phyloP scores from a whole-genome alignment of 306 rosid species.

The Hippophae tibetana region DNA sequence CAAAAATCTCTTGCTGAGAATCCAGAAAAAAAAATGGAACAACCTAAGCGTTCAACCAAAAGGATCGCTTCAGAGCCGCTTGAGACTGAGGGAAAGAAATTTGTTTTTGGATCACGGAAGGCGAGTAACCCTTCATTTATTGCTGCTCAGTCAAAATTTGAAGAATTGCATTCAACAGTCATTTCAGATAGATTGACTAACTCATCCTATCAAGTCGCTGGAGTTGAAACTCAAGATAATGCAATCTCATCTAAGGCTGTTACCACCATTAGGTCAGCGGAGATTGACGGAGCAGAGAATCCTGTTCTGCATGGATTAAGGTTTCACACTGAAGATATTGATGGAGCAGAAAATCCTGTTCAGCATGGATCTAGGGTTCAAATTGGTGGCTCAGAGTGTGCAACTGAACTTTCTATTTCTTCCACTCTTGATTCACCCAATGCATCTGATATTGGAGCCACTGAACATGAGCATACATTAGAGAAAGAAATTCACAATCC shows the following conservation, averaged over 20 bases:
- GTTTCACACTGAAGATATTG: constrained; percentile 25
- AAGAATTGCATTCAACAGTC: constrained; percentile 42
- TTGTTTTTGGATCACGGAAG: constrained; percentile 49
- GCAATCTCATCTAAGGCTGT: constrained; percentile 24
- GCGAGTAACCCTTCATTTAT: constrained; percentile 56
- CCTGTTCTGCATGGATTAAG: too few relatives aligned
- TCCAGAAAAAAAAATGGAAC: constrained; percentile 41
- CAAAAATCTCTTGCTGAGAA: constrained; percentile 28
- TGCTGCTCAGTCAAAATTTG: constrained; percentile 68
- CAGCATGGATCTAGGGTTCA: constrained; percentile 18
- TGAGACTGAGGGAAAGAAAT: constrained; percentile 64
- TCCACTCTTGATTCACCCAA: constrained; percentile 92
- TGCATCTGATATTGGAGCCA: constrained; percentile 45
- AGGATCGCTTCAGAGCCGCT: constrained; percentile 50
- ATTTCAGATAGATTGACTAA: constrained; percentile 32
- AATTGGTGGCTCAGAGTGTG: constrained; percentile 68
- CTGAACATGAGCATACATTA: constrained; percentile 35
- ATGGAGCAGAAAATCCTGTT: too few relatives aligned
- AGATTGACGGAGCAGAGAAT: not conserved
- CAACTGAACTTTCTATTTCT: constrained; percentile 71
- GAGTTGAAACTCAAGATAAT: constrained; percentile 38
- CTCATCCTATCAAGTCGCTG: constrained; percentile 38
- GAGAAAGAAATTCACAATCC: constrained; percentile 35
- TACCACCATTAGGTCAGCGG: constrained; percentile 38
- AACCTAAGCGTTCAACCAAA: constrained; percentile 40